Evolutionary conservation across 768 basidiomycete species (phyloP).

Genomic region (Rhodosporidiobolus odoratus): DNA sequence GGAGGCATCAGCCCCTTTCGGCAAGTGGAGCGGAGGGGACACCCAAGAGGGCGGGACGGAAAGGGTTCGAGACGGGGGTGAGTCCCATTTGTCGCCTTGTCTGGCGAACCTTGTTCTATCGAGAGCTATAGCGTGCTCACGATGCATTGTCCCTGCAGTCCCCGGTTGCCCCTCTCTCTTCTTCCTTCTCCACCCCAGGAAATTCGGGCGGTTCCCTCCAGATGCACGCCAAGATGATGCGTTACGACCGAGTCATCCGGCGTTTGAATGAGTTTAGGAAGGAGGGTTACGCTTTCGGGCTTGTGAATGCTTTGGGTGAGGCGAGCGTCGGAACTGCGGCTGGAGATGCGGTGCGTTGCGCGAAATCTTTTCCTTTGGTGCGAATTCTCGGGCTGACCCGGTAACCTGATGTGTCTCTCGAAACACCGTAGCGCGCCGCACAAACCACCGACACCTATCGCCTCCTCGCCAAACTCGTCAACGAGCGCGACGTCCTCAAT

Average conservation of each 20-base stretch:
- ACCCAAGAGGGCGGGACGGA: conserved; percentile 15
- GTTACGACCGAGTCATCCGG: conserved; percentile 75
- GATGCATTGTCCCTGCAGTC: not conserved
- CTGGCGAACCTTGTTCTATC: not conserved
- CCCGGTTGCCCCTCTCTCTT: not conserved
- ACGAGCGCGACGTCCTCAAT: conserved; percentile 45
- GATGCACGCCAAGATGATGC: conserved; percentile 88
- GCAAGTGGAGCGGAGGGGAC: not conserved
- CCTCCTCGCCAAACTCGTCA: conserved; percentile 45
- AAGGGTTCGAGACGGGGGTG: conserved; percentile 26
- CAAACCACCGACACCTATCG: conserved; percentile 46
- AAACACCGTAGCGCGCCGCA: conserved; percentile 41
- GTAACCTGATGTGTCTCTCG: not conserved
- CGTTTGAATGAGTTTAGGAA: conserved; percentile 71
- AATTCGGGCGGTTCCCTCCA: conserved; percentile 25
- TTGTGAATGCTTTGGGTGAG: conserved; percentile 51
- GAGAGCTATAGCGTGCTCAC: not conserved
- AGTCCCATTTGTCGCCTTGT: not conserved
- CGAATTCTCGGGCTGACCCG: not conserved
- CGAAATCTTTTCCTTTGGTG: not conserved
- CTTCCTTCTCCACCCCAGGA: not conserved
- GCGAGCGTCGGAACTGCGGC: conserved; percentile 27
- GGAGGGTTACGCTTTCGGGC: conserved; percentile 33
- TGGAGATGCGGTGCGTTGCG: conserved; percentile 23
- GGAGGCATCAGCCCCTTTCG: conserved; percentile 44